Evolutionary conservation across 163 green algal genomes (phyloP).

Genomic region (Chloromonas sp.): DNA sequence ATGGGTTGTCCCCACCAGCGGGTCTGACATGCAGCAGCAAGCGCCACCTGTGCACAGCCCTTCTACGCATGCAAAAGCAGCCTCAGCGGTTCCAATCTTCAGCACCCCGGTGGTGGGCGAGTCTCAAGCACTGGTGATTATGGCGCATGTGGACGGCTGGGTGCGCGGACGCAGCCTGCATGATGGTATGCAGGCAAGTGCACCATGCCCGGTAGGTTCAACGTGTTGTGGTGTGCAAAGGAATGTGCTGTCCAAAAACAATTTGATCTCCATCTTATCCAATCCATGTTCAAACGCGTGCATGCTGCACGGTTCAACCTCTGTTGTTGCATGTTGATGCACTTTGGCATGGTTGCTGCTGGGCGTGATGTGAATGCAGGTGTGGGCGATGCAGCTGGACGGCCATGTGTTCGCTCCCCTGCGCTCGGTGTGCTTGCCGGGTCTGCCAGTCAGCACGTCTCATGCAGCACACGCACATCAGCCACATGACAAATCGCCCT

Average conservation of each 20-base stretch:
- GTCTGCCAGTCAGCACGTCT: not conserved
- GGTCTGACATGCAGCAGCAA: too few relatives aligned
- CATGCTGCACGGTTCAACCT: not conserved
- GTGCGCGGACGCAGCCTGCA: not conserved
- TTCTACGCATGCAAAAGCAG: too few relatives aligned
- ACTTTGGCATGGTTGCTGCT: not conserved
- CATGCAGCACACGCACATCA: not conserved
- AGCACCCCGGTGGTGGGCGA: not conserved
- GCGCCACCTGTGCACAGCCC: too few relatives aligned
- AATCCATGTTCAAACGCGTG: not conserved
- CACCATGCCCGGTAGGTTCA: too few relatives aligned
- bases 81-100: not conserved
- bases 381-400: not conserved
- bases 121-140: not conserved
- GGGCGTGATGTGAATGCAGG: not conserved
- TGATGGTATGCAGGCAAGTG: not conserved
- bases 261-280: not conserved
- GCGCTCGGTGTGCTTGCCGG: not conserved
- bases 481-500: too few relatives aligned
- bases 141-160: not conserved
- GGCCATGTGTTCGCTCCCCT: not conserved
- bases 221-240: not conserved
- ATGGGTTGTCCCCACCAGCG: too few relatives aligned
- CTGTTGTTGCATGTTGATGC: not conserved
- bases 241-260: not conserved